Percentiles rank a stretch among this genome's conserved stretches.
Conservation (phyloP, 345 rosid genomes). For the Diplotaxis tenuifolia region DNA sequence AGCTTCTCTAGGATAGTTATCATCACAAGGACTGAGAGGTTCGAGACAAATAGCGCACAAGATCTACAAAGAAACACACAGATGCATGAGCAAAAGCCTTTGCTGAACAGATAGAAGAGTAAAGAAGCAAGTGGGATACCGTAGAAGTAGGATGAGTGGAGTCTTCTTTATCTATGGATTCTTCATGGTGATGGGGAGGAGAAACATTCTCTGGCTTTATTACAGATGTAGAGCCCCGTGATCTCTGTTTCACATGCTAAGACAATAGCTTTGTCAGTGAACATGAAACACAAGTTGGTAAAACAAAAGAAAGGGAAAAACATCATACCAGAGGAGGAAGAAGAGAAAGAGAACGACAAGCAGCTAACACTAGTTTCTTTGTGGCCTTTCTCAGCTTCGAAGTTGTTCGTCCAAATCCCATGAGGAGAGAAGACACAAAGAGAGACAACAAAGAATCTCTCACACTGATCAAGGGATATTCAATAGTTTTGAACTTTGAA, state of each 20-base stretch:
- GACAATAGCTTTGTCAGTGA: neutral
- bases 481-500: neutral
- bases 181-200: constrained; percentile 30
- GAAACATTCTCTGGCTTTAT: constrained; percentile 11
- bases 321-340: constrained; percentile 39
- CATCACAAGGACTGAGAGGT: constrained; percentile 54
- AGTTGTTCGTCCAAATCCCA: constrained; percentile 48
- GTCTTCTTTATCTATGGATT: constrained; percentile 37
- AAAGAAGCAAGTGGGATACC: constrained; percentile 36
- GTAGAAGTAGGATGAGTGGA: constrained; percentile 37
- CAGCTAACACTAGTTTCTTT: constrained; percentile 60
- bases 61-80: constrained; percentile 36
- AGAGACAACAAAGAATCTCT: neutral
- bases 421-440: neutral
- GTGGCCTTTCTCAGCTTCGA: constrained; percentile 65
- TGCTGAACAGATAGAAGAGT: neutral
- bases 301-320: neutral
- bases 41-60: constrained; percentile 83
- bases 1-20: constrained; percentile 39
- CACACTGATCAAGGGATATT: neutral
- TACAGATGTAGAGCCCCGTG: neutral
- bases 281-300: neutral
- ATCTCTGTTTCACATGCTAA: constrained; percentile 6
- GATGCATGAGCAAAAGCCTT: neutral
- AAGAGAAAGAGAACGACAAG: constrained; percentile 55